Conservation (phyloP, 2,329 filamentous ascomycete genomes). For the Chaetothyriales sp. region DNA sequence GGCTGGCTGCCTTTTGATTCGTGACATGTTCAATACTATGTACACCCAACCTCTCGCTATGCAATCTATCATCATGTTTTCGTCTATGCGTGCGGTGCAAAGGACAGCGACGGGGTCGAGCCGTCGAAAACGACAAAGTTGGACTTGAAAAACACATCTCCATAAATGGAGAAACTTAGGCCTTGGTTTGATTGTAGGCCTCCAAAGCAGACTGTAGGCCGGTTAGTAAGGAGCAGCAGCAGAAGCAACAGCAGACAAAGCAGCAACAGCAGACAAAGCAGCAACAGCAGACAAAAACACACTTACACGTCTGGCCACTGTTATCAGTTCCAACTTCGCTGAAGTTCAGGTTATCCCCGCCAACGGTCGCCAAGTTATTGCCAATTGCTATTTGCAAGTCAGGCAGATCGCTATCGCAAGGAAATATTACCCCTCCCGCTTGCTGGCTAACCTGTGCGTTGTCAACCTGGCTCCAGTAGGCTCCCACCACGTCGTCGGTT, state of each 20-base stretch:
- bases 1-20: not conserved
- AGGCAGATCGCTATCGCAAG: constrained; percentile 41
- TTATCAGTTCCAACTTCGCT: constrained; percentile 35
- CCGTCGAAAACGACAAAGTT: constrained; percentile 47
- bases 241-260: no score
- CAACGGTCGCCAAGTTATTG: constrained; percentile 37
- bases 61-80: not conserved
- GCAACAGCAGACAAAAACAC: not conserved
- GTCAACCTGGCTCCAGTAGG: constrained; percentile 46
- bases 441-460: constrained; percentile 35
- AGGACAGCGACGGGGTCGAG: not conserved
- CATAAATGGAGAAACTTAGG: constrained; percentile 43
- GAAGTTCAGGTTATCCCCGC: constrained; percentile 44
- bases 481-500: constrained; percentile 40
- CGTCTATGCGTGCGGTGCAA: not conserved
- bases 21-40: not conserved
- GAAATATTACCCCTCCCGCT: constrained; percentile 42
- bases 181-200: constrained; percentile 47
- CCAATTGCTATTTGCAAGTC: constrained; percentile 43
- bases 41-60: not conserved
- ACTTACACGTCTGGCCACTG: constrained; percentile 29
- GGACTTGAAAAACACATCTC: constrained; percentile 48
- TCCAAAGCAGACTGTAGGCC: constrained; percentile 39
- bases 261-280: no score
- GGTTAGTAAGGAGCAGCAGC: constrained; percentile 11